Evolutionary conservation across 495 filamentous ascomycete species (phyloP), one percentile per base, ranked within the genome.

Genomic region (Bryoglossum gracile): DNA sequence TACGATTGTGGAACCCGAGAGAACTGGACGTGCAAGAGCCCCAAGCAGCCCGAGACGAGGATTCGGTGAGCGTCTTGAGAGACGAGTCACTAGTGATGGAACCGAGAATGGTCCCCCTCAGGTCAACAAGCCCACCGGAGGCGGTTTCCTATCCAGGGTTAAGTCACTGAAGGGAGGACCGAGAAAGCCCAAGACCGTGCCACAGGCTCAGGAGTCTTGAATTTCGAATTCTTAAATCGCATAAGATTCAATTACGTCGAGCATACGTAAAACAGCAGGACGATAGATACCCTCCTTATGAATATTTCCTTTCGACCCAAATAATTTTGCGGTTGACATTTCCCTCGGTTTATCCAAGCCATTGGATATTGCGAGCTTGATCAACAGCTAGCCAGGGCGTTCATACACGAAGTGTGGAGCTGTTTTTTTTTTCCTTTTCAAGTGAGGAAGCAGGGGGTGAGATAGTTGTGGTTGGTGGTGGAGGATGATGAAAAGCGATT

Each of bases 61-160:
- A 6, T 46, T 55, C 53, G 62, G 62, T 13, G 65, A 66, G 10
- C 60, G 66, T 4, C 64, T 89, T 37, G 84, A 90, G 66, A 78
- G 86, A 51, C 75, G 82, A 55, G 58, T 76, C 8, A 90, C 84
- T 33, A 75, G 77, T n/a, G 87, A 89, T 33, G 80, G 63, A 64
- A 10, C 65, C 61, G 54, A 56, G 50, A 25, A 24, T 19, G 28
- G 30, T 19, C 32, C 32, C 24, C 50, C 51, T 13, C 69, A 59
- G 24, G 67, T 55, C 32, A 59, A 55, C 17, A 78, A 72, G 58
- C 26, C n/a, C 13, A 66, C 60, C 50, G 75, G 72, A 17, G 68
- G 72, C 45, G 86, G 89, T 2, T 86, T 96, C 54, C 64, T 96
- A 49, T 89, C 78, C 53, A 77, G 90, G 32, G 89, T 96, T 65